Conservation (phyloP, 2,329 filamentous ascomycete species). For the Exserohilum turcica region DNA sequence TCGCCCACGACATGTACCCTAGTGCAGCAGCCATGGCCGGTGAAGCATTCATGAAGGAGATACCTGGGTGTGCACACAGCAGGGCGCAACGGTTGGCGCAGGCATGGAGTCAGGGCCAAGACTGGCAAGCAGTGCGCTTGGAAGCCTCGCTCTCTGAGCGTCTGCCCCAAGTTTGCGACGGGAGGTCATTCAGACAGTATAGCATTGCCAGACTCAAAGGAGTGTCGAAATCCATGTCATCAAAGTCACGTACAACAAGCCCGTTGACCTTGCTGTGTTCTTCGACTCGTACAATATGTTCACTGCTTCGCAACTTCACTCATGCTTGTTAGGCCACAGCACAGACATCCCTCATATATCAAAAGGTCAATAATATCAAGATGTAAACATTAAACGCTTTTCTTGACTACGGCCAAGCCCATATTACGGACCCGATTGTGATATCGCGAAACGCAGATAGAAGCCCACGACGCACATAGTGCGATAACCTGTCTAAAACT, state of each 20-base stretch:
- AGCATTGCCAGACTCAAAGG: not conserved
- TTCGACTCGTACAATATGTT: not conserved
- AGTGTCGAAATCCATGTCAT: not conserved
- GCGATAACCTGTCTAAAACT: conserved; percentile 27
- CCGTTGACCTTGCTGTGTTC: not conserved
- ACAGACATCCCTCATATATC: not conserved
- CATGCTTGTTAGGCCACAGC: not conserved
- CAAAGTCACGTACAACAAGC: not conserved
- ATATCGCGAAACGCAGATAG: conserved; percentile 12
- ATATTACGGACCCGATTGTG: conserved; percentile 9
- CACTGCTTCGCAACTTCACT: not conserved
- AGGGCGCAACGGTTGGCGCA: conserved; percentile 1
- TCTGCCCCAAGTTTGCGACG: not conserved
- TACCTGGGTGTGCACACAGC: conserved; percentile 24
- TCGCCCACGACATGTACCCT: not conserved
- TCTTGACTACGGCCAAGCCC: conserved; percentile 20
- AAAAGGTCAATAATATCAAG: not conserved
- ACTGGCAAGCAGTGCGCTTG: not conserved
- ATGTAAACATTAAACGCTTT: conserved; percentile 35
- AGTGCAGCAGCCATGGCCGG: not conserved
- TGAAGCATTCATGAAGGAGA: conserved; percentile 21
- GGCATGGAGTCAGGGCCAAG: not conserved
- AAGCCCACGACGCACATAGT: conserved; percentile 20
- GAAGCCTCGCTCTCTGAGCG: not conserved
- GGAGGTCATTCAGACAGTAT: not conserved